These are phyloP conservation scores for Mucor circinelloides DNA, from an alignment of 371 early-diverging fungal species.

Conservation along the genomic window DNA sequence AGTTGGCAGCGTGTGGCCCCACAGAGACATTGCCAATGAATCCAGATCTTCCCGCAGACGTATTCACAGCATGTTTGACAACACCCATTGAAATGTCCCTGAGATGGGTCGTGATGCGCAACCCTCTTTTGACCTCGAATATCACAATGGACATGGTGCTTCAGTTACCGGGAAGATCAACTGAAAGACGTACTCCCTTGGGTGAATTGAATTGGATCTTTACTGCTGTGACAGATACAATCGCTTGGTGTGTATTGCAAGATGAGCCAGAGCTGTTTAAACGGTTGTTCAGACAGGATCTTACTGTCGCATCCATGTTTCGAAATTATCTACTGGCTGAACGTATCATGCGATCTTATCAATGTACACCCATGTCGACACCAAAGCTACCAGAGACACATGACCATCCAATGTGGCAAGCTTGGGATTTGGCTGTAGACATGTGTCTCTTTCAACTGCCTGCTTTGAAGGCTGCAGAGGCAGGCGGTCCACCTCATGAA, in stretches of 20 bases:
- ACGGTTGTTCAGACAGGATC: conserved; percentile 91
- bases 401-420: conserved; percentile 95
- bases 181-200: conserved; percentile 90
- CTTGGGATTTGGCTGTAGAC: conserved; percentile 96
- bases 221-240: conserved; percentile 97
- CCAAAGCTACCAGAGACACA: conserved; percentile 89
- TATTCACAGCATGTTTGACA: conserved; percentile 95
- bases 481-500: conserved; percentile 50
- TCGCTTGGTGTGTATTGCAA: conserved; percentile 95
- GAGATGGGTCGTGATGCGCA: conserved; percentile 89
- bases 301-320: conserved; percentile 94
- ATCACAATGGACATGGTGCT: conserved; percentile 86
- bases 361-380: conserved; percentile 88
- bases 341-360: conserved; percentile 91
- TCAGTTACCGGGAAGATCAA: conserved; percentile 86
- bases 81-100: conserved; percentile 96
- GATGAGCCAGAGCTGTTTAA: conserved; percentile 87
- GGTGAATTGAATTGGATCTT: conserved; percentile 99
- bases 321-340: conserved; percentile 95
- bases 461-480: conserved; percentile 63
- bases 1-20: conserved; percentile 90
- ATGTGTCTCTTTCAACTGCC: conserved; percentile 93
- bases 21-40: conserved; percentile 90
- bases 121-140: conserved; percentile 71
- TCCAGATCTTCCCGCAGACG: conserved; percentile 94